Conservation (phyloP, 352 stramenopile species). For the Phytophthora pinifolia region DNA sequence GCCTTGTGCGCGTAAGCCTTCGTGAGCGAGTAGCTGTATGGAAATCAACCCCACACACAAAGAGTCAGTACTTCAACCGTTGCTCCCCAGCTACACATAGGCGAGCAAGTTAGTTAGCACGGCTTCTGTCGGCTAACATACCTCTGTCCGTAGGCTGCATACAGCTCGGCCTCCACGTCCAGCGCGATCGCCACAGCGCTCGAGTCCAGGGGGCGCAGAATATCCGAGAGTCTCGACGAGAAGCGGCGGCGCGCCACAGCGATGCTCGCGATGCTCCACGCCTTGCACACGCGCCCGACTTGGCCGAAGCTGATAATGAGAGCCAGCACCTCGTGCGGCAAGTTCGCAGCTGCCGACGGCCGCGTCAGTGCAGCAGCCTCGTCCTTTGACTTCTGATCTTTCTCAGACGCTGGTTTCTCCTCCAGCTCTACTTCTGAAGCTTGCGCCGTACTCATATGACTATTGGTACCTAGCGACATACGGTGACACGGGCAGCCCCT, state of each 20-base stretch:
- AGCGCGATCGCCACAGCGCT: constrained; percentile 48
- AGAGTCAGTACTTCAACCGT: background rate
- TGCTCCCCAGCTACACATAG: background rate
- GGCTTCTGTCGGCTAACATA: constrained; percentile 14
- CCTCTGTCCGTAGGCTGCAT: constrained; percentile 57
- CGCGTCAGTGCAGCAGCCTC: background rate
- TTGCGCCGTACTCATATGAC: background rate
- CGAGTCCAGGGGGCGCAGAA: constrained; percentile 49
- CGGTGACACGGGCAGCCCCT: no score
- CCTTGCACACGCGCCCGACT: constrained; percentile 78
- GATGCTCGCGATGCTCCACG: constrained; percentile 77
- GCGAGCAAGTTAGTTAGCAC: background rate
- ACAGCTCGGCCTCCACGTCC: constrained; percentile 63
- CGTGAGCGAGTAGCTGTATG: constrained; percentile 57
- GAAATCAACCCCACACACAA: background rate
- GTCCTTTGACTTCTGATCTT: background rate
- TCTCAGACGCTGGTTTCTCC: constrained; percentile 13
- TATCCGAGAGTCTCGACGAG: constrained; percentile 47
- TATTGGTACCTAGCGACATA: constrained; percentile 3
- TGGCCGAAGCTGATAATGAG: constrained; percentile 67
- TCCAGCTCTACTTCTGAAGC: constrained; percentile 7
- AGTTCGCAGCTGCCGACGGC: constrained; percentile 36
- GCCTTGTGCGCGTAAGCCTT: constrained; percentile 84
- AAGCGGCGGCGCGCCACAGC: constrained; percentile 68
- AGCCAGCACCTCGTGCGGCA: constrained; percentile 76